A percentile compares a stretch with the other conserved stretches of the same genome.
Conservation (phyloP, 1,284 basidiomycete species). For the Ceratorhiza oryzae-sativae region DNA sequence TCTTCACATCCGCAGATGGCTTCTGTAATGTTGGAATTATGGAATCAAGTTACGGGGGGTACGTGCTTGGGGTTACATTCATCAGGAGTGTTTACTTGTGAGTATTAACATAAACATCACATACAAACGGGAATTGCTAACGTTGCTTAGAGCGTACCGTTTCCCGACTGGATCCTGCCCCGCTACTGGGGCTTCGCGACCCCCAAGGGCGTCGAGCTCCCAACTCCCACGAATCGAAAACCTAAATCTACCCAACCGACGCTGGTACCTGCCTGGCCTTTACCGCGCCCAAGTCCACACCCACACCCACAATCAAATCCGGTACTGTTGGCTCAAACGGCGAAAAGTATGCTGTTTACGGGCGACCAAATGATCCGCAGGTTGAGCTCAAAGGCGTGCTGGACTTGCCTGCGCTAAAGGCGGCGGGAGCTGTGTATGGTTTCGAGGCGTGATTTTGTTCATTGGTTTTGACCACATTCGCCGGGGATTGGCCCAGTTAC, state of each 20-base stretch:
- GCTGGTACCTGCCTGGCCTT: conserved; percentile 24
- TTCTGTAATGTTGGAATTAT: conserved; percentile 32
- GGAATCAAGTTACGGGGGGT: not conserved
- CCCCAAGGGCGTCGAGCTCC: conserved; percentile 6
- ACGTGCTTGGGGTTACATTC: conserved; percentile 30
- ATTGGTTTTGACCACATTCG: too few species aligned
- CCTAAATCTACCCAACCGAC: conserved; percentile 28
- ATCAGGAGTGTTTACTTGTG: conserved; percentile 35
- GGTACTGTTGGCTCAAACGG: not conserved
- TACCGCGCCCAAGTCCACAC: conserved; percentile 9
- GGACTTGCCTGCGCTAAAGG: conserved; percentile 25
- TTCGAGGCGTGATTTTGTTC: not conserved
- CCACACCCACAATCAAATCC: conserved; percentile 12
- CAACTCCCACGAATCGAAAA: conserved; percentile 26
- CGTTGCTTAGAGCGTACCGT: conserved; percentile 9
- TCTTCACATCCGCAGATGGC: not conserved
- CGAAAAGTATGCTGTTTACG: conserved; percentile 13
- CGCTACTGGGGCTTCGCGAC: conserved; percentile 31
- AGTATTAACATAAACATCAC: not conserved
- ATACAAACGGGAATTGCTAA: not conserved
- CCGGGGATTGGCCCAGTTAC: not conserved
- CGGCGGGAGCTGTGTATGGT: conserved; percentile 2
- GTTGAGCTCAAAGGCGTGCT: conserved; percentile 11
- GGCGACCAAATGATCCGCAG: not conserved
- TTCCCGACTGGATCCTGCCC: conserved; percentile 36